Conservation (phyloP, 2,329 filamentous ascomycete genomes). For the Biscogniauxia marginata region DNA sequence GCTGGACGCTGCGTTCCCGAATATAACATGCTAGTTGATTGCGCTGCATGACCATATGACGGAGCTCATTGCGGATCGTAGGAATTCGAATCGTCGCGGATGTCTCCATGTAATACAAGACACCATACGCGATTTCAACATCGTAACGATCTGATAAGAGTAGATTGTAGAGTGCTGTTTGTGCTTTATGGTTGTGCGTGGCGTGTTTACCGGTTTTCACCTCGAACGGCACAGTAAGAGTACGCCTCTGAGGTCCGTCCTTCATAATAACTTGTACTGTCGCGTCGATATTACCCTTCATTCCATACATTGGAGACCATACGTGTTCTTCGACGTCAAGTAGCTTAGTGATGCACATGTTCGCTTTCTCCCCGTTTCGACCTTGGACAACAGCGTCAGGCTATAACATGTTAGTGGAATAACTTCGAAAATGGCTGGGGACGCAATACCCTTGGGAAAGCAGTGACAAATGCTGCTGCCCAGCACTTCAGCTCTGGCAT, state of each 20-base stretch:
- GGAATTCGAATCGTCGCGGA: slow-evolving; percentile 84
- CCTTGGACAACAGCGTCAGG: slow-evolving; percentile 74
- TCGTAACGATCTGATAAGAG: slow-evolving; percentile 93
- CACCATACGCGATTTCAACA: slow-evolving; percentile 82
- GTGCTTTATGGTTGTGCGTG: slow-evolving; percentile 80
- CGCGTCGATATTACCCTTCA: slow-evolving; percentile 97
- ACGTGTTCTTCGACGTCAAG: slow-evolving; percentile 97
- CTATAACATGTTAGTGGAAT: slow-evolving; percentile 40
- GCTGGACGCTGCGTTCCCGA: slow-evolving; percentile 71
- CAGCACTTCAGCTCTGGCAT: slow-evolving; percentile 78
- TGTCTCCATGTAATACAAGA: slow-evolving; percentile 93
- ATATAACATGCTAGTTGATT: slow-evolving; percentile 87
- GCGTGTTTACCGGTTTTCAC: slow-evolving; percentile 90
- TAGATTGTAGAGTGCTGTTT: slow-evolving; percentile 92
- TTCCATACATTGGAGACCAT: slow-evolving; percentile 95
- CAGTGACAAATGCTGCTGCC: slow-evolving; percentile 77
- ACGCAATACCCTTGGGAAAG: slow-evolving; percentile 60
- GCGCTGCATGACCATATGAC: slow-evolving; percentile 95
- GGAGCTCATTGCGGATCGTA: slow-evolving; percentile 80
- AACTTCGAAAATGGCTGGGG: slow-evolving; percentile 3
- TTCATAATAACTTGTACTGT: slow-evolving; percentile 85
- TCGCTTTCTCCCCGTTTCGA: slow-evolving; percentile 71
- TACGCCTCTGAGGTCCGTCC: slow-evolving; percentile 64
- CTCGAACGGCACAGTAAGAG: slow-evolving; percentile 86
- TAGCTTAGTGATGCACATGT: slow-evolving; percentile 86